These are phyloP conservation scores for Pestalotiopsis sp. DNA, from an alignment of 2,329 filamentous ascomycete genomes.

Conservation along the genomic window DNA sequence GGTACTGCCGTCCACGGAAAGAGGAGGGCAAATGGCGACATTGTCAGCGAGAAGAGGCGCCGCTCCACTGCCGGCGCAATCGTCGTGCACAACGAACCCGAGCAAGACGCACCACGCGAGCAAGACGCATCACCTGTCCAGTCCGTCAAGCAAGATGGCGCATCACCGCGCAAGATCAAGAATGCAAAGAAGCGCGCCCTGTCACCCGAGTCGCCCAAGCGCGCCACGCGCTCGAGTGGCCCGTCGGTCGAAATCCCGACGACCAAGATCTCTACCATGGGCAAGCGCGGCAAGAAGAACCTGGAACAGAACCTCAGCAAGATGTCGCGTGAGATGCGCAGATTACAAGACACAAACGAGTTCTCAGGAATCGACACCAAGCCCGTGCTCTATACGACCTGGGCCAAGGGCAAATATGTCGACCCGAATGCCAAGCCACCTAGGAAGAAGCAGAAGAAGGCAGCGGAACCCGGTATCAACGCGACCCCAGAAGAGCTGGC, in stretches of 20 bases:
- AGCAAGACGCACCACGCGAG: slow-evolving; percentile 17
- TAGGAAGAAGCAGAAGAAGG: slow-evolving; percentile 34
- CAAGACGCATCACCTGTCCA: slow-evolving; percentile 18
- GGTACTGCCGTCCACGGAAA: slow-evolving; percentile 63
- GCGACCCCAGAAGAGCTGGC: slow-evolving; percentile 31
- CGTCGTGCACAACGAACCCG: background rate
- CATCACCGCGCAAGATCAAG: slow-evolving; percentile 32
- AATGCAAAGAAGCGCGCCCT: slow-evolving; percentile 32
- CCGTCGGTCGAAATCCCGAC: slow-evolving; percentile 43
- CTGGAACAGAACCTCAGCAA: slow-evolving; percentile 48
- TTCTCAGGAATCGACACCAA: slow-evolving; percentile 58
- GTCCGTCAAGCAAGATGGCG: slow-evolving; percentile 22
- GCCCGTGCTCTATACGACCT: slow-evolving; percentile 59
- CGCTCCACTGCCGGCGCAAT: slow-evolving; percentile 44
- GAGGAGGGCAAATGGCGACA: slow-evolving; percentile 52
- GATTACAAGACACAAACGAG: slow-evolving; percentile 64
- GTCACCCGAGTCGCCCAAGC: slow-evolving; percentile 20
- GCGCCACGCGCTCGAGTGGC: slow-evolving; percentile 44
- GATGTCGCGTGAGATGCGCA: slow-evolving; percentile 57
- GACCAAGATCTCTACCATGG: slow-evolving; percentile 52
- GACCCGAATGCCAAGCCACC: slow-evolving; percentile 40
- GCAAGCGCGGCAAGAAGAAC: slow-evolving; percentile 61
- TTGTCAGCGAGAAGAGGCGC: slow-evolving; percentile 39
- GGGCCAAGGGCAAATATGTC: slow-evolving; percentile 66
- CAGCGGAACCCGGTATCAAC: slow-evolving; percentile 32